Evolutionary conservation across 2,329 filamentous ascomycete genomes (phyloP).

Genomic region (Alternaria postmessia): DNA sequence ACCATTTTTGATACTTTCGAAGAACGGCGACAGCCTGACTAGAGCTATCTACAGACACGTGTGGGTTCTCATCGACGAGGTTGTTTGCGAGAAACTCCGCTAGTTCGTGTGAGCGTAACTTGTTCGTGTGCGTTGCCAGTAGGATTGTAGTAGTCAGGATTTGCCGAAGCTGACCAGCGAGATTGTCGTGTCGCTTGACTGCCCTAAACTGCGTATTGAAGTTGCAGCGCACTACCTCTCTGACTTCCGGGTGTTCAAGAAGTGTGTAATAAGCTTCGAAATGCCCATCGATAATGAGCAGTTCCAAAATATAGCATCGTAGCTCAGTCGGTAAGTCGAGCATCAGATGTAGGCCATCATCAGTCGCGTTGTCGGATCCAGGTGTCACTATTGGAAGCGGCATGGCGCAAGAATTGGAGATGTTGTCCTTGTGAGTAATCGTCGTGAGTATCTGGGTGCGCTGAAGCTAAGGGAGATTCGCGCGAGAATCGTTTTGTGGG

Average conservation of each 20-base stretch:
- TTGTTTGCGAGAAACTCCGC: neutral
- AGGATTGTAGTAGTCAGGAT: conserved; percentile 1
- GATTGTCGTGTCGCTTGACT: neutral
- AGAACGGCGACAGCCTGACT: neutral
- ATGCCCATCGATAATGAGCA: neutral
- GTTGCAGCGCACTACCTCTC: conserved; percentile 10
- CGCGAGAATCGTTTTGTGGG: neutral
- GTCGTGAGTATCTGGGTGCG: neutral
- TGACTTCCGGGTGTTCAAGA: neutral
- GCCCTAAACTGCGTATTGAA: conserved; percentile 2
- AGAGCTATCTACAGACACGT: neutral
- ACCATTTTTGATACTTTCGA: neutral
- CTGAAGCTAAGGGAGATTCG: fast-evolving
- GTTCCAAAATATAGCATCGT: neutral
- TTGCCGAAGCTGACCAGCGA: conserved; percentile 6
- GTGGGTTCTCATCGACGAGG: neutral
- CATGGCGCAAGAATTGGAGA: neutral
- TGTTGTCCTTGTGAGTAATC: neutral
- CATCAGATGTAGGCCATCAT: neutral
- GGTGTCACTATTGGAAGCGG: neutral
- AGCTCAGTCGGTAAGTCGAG: conserved; percentile 3
- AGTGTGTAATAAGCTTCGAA: conserved; percentile 1
- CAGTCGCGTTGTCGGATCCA: neutral
- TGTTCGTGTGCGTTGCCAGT: neutral
- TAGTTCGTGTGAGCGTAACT: neutral